These are phyloP conservation scores for Torulaspora delbrueckii DNA, from an alignment of 805 yeast species.

Conservation along the genomic window DNA sequence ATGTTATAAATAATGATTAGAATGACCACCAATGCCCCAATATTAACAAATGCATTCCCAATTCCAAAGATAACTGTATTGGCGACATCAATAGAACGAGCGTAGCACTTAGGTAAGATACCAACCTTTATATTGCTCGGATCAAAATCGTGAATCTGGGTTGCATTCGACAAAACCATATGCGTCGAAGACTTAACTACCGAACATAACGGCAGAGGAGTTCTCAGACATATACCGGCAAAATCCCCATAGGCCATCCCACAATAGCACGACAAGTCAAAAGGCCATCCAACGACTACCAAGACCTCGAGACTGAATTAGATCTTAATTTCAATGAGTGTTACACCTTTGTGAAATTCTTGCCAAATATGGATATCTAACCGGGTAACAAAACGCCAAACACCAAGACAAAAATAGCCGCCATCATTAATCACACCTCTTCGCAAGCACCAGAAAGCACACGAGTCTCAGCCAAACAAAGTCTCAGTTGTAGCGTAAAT, in stretches of 20 bases:
- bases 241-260: slow-evolving; percentile 31
- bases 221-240: slow-evolving; percentile 50
- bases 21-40: slow-evolving; percentile 62
- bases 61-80: slow-evolving; percentile 87
- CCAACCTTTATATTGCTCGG: slow-evolving; percentile 46
- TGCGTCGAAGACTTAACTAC: slow-evolving; percentile 53
- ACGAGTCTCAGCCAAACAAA: neutral
- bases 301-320: neutral
- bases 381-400: neutral
- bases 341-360: slow-evolving; percentile 3
- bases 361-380: neutral
- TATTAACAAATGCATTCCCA: slow-evolving; percentile 82
- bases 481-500: too few species aligned
- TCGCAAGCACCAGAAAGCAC: neutral
- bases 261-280: neutral
- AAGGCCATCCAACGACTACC: neutral
- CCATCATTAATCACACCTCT: neutral
- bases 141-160: slow-evolving; percentile 19
- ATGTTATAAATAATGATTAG: slow-evolving; percentile 72
- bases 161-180: slow-evolving; percentile 23
- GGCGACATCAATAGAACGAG: slow-evolving; percentile 80
- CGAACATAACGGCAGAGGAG: slow-evolving; percentile 77
- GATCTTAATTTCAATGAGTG: neutral
- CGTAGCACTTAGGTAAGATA: slow-evolving; percentile 71
- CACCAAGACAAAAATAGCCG: neutral